Conservation (phyloP, 2,329 filamentous ascomycete species). For the Blastomyces emzantsi region DNA sequence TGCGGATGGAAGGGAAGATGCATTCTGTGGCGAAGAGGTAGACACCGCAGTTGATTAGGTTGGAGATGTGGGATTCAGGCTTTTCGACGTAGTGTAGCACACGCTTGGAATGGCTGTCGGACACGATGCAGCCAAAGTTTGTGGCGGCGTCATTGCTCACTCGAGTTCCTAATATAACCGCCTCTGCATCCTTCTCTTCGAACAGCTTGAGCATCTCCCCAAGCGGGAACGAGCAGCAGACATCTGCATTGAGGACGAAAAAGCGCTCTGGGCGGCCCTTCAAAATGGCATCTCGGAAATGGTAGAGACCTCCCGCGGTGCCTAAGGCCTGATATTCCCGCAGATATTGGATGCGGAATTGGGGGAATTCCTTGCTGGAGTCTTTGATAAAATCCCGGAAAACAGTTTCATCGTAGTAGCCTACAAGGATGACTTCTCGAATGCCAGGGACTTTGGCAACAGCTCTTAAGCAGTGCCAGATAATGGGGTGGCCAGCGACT, state of each 20-base stretch:
- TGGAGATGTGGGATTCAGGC: slow-evolving; percentile 93
- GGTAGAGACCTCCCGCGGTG: slow-evolving; percentile 93
- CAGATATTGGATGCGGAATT: slow-evolving; percentile 86
- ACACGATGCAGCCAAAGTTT: slow-evolving; percentile 98
- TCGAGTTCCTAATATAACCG: slow-evolving; percentile 87
- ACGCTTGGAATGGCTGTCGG: slow-evolving; percentile 83
- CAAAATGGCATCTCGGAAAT: slow-evolving; percentile 97
- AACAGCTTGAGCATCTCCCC: slow-evolving; percentile 93
- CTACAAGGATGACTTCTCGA: slow-evolving; percentile 94
- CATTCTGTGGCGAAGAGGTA: slow-evolving; percentile 94
- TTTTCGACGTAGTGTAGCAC: slow-evolving; percentile 99
- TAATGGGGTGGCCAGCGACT: slow-evolving; percentile 95
- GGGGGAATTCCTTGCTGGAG: slow-evolving; percentile 70
- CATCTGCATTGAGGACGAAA: slow-evolving; percentile 96
- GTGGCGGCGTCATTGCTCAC: slow-evolving; percentile 83
- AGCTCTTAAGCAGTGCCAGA: slow-evolving; percentile 93
- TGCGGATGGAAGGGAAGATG: slow-evolving; percentile 93
- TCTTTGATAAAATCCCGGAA: slow-evolving; percentile 99
- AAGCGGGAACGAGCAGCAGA: slow-evolving; percentile 97
- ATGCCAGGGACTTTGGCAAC: slow-evolving; percentile 85
- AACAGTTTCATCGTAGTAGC: slow-evolving; percentile 95
- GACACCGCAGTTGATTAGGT: slow-evolving; percentile 98
- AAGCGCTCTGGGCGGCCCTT: slow-evolving; percentile 91
- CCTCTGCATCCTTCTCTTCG: slow-evolving; percentile 91
- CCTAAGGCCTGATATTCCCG: slow-evolving; percentile 95